phyloP scores from a whole-genome alignment of 1,284 basidiomycete species.

The Ustilago nuda region DNA sequence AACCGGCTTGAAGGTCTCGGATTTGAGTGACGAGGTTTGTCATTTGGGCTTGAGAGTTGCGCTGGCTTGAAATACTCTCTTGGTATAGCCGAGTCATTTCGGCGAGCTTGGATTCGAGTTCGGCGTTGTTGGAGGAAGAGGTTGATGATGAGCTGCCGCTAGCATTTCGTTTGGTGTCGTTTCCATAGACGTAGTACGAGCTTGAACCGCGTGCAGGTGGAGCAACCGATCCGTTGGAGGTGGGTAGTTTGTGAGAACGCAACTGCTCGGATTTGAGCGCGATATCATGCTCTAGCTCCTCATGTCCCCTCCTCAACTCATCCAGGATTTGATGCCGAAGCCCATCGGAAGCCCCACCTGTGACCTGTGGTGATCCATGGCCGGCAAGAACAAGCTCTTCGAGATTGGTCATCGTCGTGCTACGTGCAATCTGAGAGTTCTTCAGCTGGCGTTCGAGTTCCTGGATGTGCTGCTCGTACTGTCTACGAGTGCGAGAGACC shows the following conservation, averaged over 20 bases:
- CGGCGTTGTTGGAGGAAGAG: slow-evolving; percentile 2
- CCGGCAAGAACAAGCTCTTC: slow-evolving; percentile 59
- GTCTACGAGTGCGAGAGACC: slow-evolving; percentile 76
- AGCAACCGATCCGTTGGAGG: not conserved
- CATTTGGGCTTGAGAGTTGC: slow-evolving; percentile 84
- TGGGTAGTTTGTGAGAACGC: slow-evolving; percentile 43
- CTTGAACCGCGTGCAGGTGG: slow-evolving; percentile 25
- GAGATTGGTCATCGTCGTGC: slow-evolving; percentile 63
- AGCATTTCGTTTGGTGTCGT: slow-evolving; percentile 21
- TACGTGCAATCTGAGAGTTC: slow-evolving; percentile 69
- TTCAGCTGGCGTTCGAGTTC: slow-evolving; percentile 76
- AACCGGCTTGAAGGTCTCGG: slow-evolving; percentile 80
- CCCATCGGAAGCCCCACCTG: slow-evolving; percentile 70
- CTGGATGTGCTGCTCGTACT: slow-evolving; percentile 77
- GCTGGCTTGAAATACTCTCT: slow-evolving; percentile 77
- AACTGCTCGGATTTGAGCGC: slow-evolving; percentile 62
- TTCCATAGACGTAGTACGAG: slow-evolving; percentile 47
- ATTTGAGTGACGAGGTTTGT: slow-evolving; percentile 84
- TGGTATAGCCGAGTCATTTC: slow-evolving; percentile 78
- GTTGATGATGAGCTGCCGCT: slow-evolving; percentile 8
- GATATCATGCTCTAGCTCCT: slow-evolving; percentile 65
- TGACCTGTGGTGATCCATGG: slow-evolving; percentile 21
- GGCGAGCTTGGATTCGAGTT: slow-evolving; percentile 78
- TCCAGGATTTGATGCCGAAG: slow-evolving; percentile 78
- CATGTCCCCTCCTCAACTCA: slow-evolving; percentile 74